Conservation (phyloP, 176 grass and related monocot genomes). For the Zoysia pacifica region DNA sequence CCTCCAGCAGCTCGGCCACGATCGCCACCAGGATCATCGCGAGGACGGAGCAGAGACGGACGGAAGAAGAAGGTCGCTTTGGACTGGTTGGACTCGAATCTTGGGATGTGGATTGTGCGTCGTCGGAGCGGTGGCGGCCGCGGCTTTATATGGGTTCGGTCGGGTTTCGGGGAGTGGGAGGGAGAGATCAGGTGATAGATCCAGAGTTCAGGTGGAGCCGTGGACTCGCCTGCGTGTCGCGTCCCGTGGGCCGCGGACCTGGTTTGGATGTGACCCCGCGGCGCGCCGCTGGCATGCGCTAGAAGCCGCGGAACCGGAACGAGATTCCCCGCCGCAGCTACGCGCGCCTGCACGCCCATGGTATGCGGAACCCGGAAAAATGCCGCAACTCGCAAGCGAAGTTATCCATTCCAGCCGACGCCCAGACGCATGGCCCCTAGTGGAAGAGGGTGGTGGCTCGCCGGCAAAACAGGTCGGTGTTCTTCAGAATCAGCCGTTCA, state of each 20-base stretch:
- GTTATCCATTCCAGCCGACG: background rate
- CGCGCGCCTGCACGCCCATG: background rate
- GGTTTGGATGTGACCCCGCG: background rate
- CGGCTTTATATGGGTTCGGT: background rate
- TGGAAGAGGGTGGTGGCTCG: background rate
- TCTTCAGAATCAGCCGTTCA: background rate
- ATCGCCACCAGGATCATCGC: constrained; percentile 76
- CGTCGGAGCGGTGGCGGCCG: background rate
- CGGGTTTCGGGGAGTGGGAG: background rate
- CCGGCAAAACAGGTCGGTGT: background rate
- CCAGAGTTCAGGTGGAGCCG: background rate
- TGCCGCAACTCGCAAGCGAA: background rate
- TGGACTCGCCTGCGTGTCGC: background rate
- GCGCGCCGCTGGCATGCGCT: background rate
- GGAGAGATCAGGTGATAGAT: background rate
- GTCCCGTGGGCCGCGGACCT: background rate
- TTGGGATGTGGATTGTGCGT: background rate
- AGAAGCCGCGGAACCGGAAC: background rate
- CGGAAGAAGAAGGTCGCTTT: background rate
- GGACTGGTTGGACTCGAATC: background rate
- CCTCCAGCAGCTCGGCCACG: constrained; percentile 87
- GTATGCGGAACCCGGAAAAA: background rate
- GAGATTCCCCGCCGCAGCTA: background rate
- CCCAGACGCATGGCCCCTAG: background rate
- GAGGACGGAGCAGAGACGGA: background rate